phyloP scores from a whole-genome alignment of 257 asterid species.

The Petunia axillaris region DNA sequence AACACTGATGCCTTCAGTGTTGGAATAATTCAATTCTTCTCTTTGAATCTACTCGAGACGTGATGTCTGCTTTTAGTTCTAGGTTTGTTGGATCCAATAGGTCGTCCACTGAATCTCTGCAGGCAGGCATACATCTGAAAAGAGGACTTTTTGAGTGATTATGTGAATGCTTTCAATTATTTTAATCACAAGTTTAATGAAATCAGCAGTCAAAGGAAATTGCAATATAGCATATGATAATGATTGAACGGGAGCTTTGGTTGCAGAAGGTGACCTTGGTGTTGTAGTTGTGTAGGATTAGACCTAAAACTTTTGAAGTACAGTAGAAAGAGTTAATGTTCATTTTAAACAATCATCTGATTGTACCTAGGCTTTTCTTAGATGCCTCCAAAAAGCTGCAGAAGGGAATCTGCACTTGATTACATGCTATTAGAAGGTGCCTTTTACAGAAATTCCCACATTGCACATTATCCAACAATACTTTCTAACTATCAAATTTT shows the following conservation, averaged over 20 bases:
- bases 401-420: neutral
- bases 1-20: neutral
- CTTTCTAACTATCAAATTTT: neutral
- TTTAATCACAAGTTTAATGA: neutral
- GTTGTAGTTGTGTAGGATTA: neutral
- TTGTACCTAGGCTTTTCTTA: neutral
- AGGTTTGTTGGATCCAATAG: constrained; percentile 4
- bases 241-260: constrained; percentile 11
- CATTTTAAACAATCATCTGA: neutral
- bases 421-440: neutral
- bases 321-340: constrained; percentile 1
- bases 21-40: neutral
- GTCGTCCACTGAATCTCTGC: constrained; percentile 5
- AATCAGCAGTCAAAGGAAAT: constrained; percentile 2
- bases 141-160: neutral
- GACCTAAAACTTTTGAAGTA: neutral
- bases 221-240: neutral
- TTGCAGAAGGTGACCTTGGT: constrained; percentile 2
- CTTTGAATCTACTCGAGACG: neutral
- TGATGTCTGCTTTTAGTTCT: constrained; percentile 22
- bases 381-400: neutral
- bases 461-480: neutral
- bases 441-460: neutral
- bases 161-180: neutral
- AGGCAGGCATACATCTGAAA: neutral